These are phyloP conservation scores for Echites panduratus DNA, from an alignment of 257 asterid species.

Conservation along the genomic window DNA sequence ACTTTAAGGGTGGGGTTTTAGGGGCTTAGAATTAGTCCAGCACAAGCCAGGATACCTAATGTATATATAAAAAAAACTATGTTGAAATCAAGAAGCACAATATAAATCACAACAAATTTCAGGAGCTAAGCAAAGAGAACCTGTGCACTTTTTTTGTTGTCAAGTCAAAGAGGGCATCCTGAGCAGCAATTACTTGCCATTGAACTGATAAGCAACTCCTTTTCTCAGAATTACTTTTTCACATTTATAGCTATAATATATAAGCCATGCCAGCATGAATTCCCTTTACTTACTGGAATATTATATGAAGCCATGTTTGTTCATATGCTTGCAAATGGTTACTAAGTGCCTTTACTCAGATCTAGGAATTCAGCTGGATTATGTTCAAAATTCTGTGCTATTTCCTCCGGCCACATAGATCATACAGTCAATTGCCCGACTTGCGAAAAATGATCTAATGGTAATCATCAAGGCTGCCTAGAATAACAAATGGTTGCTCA, in stretches of 20 bases:
- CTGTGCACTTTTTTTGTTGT: conserved; percentile 85
- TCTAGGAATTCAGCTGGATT: conserved; percentile 74
- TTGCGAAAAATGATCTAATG: conserved; percentile 74
- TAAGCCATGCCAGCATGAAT: conserved; percentile 86
- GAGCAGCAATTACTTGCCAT: conserved; percentile 80
- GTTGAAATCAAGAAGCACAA: background rate
- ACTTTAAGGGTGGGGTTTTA: too few relatives aligned
- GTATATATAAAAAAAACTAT: too few relatives aligned
- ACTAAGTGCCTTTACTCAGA: conserved; percentile 64
- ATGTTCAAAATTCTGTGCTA: conserved; percentile 67
- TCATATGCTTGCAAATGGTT: conserved; percentile 58
- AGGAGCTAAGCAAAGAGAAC: conserved; percentile 69
- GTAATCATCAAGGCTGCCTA: conserved; percentile 45
- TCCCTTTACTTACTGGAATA: conserved; percentile 82
- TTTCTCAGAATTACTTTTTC: conserved; percentile 20
- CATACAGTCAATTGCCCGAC: conserved; percentile 76
- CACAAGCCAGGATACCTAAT: too few relatives aligned
- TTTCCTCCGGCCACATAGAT: conserved; percentile 93
- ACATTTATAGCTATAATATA: conserved; percentile 23
- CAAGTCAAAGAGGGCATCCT: conserved; percentile 52
- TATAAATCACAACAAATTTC: background rate
- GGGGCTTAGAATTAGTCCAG: too few relatives aligned
- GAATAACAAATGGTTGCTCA: background rate
- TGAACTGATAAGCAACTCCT: conserved; percentile 41
- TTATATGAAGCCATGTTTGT: conserved; percentile 75